A percentile compares a stretch with the other conserved stretches of the same genome.
Evolutionary conservation across 345 rosid species (phyloP).

Genomic region (Dovyalis caffra): DNA sequence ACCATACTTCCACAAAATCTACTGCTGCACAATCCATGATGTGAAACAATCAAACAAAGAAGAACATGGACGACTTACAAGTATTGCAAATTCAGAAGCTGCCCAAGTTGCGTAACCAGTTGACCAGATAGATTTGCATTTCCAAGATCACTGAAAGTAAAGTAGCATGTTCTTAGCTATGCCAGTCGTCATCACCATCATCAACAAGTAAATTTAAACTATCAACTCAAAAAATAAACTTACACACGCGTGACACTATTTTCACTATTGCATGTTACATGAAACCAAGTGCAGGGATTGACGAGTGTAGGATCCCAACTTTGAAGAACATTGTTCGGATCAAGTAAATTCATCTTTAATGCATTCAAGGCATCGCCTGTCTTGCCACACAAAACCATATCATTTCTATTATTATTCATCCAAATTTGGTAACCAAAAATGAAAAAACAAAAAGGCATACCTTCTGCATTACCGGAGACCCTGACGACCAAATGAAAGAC

Average conservation of each 20-base stretch:
- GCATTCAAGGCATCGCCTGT: slow-evolving; percentile 89
- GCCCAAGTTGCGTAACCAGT: slow-evolving; percentile 61
- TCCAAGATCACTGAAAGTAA: slow-evolving; percentile 52
- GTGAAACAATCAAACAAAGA: neutral
- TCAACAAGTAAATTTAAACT: neutral
- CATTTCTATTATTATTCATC: neutral
- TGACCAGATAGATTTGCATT: slow-evolving; percentile 66
- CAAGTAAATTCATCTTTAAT: slow-evolving; percentile 55
- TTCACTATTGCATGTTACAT: slow-evolving; percentile 74
- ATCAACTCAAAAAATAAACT: slow-evolving; percentile 34
- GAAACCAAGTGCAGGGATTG: slow-evolving; percentile 85
- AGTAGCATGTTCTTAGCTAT: neutral
- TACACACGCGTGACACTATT: slow-evolving; percentile 77
- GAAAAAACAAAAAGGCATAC: slow-evolving; percentile 24
- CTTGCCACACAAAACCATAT: neutral
- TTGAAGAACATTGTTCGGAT: slow-evolving; percentile 71
- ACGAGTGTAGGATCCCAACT: slow-evolving; percentile 83
- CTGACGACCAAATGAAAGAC: slow-evolving; percentile 44
- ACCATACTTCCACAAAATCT: neutral
- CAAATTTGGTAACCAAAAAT: neutral
- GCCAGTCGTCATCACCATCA: neutral
- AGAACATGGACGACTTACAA: slow-evolving; percentile 47
- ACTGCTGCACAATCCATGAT: neutral
- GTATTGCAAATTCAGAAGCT: slow-evolving; percentile 66
- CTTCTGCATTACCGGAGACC: slow-evolving; percentile 70